Percentiles rank a stretch among this genome's conserved stretches.
These are phyloP conservation scores for Cyclocybe aegerita DNA, from an alignment of 768 basidiomycete species.

Conservation along the genomic window DNA sequence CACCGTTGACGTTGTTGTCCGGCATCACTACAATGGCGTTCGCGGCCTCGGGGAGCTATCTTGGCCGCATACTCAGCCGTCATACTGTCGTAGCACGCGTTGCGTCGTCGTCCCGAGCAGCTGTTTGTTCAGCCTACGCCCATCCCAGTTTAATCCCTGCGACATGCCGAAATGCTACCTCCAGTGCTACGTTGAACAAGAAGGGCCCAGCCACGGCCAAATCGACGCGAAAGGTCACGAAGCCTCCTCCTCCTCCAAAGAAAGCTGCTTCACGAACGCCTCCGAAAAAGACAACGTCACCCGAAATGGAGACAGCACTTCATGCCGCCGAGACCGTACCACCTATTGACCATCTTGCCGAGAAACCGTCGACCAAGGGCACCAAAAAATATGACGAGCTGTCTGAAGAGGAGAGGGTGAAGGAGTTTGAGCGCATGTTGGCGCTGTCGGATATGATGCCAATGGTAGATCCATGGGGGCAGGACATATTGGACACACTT, in stretches of 20 bases:
- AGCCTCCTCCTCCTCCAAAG: slow-evolving; percentile 1
- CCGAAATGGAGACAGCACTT: slow-evolving; percentile 9
- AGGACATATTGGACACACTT: slow-evolving; percentile 33
- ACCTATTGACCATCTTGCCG: slow-evolving; percentile 1
- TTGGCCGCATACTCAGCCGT: slow-evolving; percentile 12
- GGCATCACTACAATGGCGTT: slow-evolving; percentile 12
- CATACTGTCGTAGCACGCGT: slow-evolving; percentile 8
- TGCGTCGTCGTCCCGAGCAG: slow-evolving; percentile 8
- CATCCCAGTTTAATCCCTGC: neutral
- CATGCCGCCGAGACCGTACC: slow-evolving; percentile 4
- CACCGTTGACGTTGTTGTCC: neutral
- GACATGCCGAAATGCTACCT: slow-evolving; percentile 16
- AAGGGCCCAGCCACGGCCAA: slow-evolving; percentile 13
- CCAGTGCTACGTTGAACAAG: slow-evolving; percentile 11
- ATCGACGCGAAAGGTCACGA: slow-evolving; percentile 8
- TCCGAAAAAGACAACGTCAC: slow-evolving; percentile 11
- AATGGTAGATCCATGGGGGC: slow-evolving; percentile 42
- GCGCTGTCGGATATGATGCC: slow-evolving; percentile 32
- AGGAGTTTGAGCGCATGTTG: slow-evolving; percentile 36
- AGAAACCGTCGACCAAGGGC: slow-evolving; percentile 10
- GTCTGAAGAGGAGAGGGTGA: slow-evolving; percentile 32
- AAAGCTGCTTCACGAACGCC: slow-evolving; percentile 1
- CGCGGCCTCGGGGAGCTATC: slow-evolving; percentile 13
- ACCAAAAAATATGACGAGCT: slow-evolving; percentile 9
- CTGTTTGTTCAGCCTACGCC: slow-evolving; percentile 2